phyloP scores from a whole-genome alignment of 805 yeast genomes.

The Wickerhamomyces ciferrii region DNA sequence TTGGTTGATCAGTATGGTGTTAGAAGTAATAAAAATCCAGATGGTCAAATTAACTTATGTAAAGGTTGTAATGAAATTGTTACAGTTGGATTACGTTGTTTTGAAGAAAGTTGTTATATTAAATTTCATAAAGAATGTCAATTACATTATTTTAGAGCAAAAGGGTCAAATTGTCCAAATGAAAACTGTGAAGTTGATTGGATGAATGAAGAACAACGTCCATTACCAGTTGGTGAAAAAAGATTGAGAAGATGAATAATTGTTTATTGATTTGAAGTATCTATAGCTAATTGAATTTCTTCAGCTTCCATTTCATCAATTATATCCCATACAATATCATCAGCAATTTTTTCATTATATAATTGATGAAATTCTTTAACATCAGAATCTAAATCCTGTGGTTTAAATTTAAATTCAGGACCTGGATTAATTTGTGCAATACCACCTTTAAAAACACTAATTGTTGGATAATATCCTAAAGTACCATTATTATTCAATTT shows the following conservation, averaged over 20 bases:
- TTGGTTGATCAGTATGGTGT: conserved; percentile 39
- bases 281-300: conserved; percentile 31
- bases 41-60: conserved; percentile 38
- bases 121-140: conserved; percentile 47
- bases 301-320: conserved; percentile 77
- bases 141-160: conserved; percentile 30
- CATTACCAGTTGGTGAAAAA: conserved; percentile 14
- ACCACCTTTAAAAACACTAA: conserved; percentile 79
- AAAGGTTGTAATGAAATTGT: conserved; percentile 46
- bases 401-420: conserved; percentile 48
- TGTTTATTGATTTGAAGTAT: neutral
- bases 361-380: conserved; percentile 53
- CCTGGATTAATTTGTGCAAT: conserved; percentile 66
- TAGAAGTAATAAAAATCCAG: conserved; percentile 16
- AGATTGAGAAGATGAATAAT: neutral
- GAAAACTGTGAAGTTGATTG: conserved; percentile 18
- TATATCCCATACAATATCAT: conserved; percentile 78
- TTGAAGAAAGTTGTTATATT: conserved; percentile 26
- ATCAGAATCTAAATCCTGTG: conserved; percentile 26
- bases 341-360: conserved; percentile 67
- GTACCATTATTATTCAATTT: conserved; percentile 70
- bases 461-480: conserved; percentile 88
- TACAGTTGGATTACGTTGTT: conserved; percentile 45
- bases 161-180: conserved; percentile 29
- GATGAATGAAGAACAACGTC: conserved; percentile 6